These are phyloP conservation scores for Beauveria pseudobassiana DNA, from an alignment of 2,329 filamentous ascomycete species.

Conservation along the genomic window DNA sequence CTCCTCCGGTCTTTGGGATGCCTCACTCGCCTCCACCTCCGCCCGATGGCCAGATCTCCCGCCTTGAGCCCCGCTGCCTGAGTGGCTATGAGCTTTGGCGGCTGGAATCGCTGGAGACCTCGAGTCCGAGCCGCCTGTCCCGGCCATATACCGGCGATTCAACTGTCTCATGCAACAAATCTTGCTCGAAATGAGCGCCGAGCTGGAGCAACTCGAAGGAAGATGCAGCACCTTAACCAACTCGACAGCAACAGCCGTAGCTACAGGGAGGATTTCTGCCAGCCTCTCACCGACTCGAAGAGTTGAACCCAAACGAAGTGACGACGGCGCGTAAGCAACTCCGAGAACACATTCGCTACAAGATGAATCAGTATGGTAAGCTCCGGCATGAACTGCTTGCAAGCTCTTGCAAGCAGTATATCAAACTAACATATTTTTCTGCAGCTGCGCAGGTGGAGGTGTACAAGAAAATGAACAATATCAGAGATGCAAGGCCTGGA, in stretches of 20 bases:
- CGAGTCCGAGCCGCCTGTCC: conserved; percentile 21
- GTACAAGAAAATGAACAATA: neutral
- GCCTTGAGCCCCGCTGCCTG: conserved; percentile 33
- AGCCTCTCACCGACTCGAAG: conserved; percentile 53
- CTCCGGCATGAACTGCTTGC: conserved; percentile 1
- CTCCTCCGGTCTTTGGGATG: conserved; percentile 1
- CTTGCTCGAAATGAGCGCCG: conserved; percentile 76
- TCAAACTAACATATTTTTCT: conserved; percentile 32
- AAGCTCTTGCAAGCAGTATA: neutral
- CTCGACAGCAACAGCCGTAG: conserved; percentile 42
- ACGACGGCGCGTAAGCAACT: conserved; percentile 54
- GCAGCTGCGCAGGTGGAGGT: conserved; percentile 29
- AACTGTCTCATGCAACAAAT: conserved; percentile 75
- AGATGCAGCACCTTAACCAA: conserved; percentile 61
- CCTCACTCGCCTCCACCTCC: neutral
- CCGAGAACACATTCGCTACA: conserved; percentile 55
- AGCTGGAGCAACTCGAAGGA: conserved; percentile 71
- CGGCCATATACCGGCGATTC: conserved; percentile 76
- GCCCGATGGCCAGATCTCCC: neutral
- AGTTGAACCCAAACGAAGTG: conserved; percentile 45
- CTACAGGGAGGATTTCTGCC: conserved; percentile 39
- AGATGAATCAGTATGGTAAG: conserved; percentile 62
- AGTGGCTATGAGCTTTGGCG: conserved; percentile 59
- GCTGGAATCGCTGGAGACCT: conserved; percentile 36
- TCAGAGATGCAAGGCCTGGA: neutral